Percentiles rank a stretch among this genome's conserved stretches.
Conservation (phyloP, 768 basidiomycete genomes). For the Phlebiopsis flavidoalba region DNA sequence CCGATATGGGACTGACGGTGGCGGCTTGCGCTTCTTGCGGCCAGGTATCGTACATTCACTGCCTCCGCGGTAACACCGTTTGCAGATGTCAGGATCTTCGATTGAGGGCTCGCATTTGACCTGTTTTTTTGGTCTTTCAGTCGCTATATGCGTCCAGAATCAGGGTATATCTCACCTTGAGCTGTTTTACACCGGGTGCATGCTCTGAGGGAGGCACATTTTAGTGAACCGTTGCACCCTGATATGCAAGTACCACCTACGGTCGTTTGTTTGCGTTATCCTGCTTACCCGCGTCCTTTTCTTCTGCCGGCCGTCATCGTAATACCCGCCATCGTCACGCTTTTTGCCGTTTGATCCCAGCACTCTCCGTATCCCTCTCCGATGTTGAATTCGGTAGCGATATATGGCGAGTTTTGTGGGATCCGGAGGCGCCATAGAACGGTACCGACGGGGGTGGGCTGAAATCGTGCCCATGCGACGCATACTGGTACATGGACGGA, state of each 20-base stretch:
- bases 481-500: neutral
- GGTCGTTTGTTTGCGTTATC: constrained; percentile 7
- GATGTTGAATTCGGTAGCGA: neutral
- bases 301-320: neutral
- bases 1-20: constrained; percentile 50
- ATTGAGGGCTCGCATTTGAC: constrained; percentile 71
- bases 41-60: constrained; percentile 80
- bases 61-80: constrained; percentile 63
- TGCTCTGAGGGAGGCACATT: constrained; percentile 28
- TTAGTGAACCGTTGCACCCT: neutral
- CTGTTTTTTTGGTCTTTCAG: constrained; percentile 28
- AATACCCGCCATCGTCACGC: neutral
- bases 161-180: constrained; percentile 31
- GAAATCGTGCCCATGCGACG: neutral
- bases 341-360: neutral
- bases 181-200: constrained; percentile 65
- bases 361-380: neutral
- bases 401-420: neutral
- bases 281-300: neutral
- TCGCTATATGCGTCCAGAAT: neutral
- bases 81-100: constrained; percentile 63
- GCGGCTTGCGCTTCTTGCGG: constrained; percentile 73
- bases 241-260: constrained; percentile 1
- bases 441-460: too few relatives aligned
- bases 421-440: neutral